Evolutionary conservation across 2,329 filamentous ascomycete species (phyloP).

Genomic region (Didymellaceae sp.): DNA sequence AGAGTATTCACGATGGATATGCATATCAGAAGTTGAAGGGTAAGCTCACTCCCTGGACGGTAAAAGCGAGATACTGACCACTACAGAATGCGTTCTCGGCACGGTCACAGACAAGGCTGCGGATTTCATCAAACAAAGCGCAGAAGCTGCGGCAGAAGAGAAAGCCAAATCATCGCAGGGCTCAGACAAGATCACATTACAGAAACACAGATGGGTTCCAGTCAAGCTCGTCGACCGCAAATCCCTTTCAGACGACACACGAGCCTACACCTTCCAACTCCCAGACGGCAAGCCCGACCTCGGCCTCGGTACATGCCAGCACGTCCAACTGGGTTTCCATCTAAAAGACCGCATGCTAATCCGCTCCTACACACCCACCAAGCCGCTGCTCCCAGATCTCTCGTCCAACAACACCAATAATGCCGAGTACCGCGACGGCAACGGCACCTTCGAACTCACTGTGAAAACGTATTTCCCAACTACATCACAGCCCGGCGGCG

Average conservation of each 20-base stretch:
- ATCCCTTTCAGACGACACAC: conserved; percentile 53
- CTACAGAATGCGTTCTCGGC: conserved; percentile 58
- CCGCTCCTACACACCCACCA: conserved; percentile 59
- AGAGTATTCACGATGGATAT: conserved; percentile 59
- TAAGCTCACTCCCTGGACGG: conserved; percentile 20
- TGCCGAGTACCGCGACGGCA: conserved; percentile 16
- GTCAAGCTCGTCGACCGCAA: conserved; percentile 51
- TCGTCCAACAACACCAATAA: not conserved
- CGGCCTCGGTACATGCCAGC: conserved; percentile 59
- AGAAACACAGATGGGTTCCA: conserved; percentile 57
- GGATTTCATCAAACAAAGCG: conserved; percentile 55
- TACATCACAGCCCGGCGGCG: conserved; percentile 58
- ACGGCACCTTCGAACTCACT: conserved; percentile 31
- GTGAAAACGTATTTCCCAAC: conserved; percentile 61
- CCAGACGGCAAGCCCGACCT: conserved; percentile 51
- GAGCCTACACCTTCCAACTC: conserved; percentile 56
- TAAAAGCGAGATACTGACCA: not conserved
- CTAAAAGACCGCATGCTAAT: conserved; percentile 59
- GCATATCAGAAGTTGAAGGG: conserved; percentile 57
- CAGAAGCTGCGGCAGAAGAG: conserved; percentile 51
- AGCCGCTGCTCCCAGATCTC: conserved; percentile 41
- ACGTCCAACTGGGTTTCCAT: conserved; percentile 62
- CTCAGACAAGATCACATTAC: conserved; percentile 46
- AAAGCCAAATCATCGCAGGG: conserved; percentile 36
- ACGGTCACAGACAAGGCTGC: conserved; percentile 58